phyloP scores from a whole-genome alignment of 1,139 yeast genomes.

The Lodderomyces metapsilosis region DNA sequence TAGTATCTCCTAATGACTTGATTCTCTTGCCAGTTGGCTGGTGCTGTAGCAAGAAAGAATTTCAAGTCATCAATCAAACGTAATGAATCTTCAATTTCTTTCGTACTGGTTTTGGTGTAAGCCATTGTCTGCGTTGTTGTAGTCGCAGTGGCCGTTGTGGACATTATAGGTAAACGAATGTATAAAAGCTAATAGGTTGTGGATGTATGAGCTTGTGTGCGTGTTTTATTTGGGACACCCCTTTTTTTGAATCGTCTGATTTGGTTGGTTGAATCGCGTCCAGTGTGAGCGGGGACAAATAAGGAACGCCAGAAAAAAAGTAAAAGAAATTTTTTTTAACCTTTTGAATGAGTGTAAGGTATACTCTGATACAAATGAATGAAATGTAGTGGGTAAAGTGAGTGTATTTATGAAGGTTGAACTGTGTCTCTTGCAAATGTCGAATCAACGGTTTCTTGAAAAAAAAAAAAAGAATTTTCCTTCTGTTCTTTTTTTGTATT shows the following conservation, averaged over 20 bases:
- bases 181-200: too few species aligned
- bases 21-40: constrained; percentile 89
- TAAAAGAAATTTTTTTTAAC: too few species aligned
- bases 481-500: background rate
- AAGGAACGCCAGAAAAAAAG: background rate
- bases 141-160: background rate
- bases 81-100: constrained; percentile 49
- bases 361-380: background rate
- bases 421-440: too few species aligned
- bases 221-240: too few species aligned
- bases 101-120: constrained; percentile 1
- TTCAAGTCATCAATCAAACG: constrained; percentile 73
- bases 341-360: background rate
- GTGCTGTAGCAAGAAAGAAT: constrained; percentile 87
- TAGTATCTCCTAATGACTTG: constrained; percentile 86
- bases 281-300: too few species aligned
- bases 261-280: background rate
- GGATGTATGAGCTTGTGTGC: too few species aligned
- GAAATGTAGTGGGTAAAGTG: background rate
- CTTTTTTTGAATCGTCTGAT: too few species aligned
- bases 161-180: background rate
- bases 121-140: constrained; percentile 1
- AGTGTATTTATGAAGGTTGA: too few species aligned
- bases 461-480: too few species aligned
- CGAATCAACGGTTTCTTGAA: too few species aligned